Base-by-base conservation (phyloP, 2,329 filamentous ascomycete genomes). In the Fusarium sarcochroum region DNA sequence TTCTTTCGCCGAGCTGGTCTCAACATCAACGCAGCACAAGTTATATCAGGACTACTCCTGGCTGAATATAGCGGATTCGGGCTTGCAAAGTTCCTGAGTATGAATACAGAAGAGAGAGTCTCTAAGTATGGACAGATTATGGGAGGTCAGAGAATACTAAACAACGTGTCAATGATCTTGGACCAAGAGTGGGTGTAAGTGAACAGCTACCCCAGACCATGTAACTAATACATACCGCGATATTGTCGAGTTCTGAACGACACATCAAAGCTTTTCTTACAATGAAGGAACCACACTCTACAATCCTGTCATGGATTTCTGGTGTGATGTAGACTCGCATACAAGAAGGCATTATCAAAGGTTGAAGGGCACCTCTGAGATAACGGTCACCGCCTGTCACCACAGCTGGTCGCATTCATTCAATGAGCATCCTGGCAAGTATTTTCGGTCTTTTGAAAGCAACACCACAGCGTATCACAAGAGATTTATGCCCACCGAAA, bases 11-110 rank as follows among this genome's bases (percentile, higher is more conserved):
- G 68, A 17, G 72, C 75, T 10, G 81, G 81, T 1, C 59, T 82
- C 47, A 82, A 81, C 49, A 73, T 80, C 11, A 72, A 75, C 23
- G 79, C 78, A 13, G 77, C 80, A 1, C 78, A 81, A 42, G 70
- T 77, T 1, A 51, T 81, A 11, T 72, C 79, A 3, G 64, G 63
- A 9, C 54, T 61, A 2, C 64, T 81, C 6, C 63, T 67, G 11
- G 56, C 70, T 2, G 68, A 74, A 10, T 75, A 70, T 46, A 74
- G 74, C 2, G 61, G 65, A 5, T 25, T 56, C 3, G 80, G 79
- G 2, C 64, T 82, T 25, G 63, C 69, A 4, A 56, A 47, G 7
- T 80, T 81, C 32, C 49, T 81, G 2, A 50, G 35, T 18, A 79
- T 80, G 79, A 46, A 62, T 1, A 7, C 57, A 4, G 47, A 72